These are phyloP conservation scores for Dicorynia guianensis DNA, from an alignment of 306 rosid genomes.

Conservation along the genomic window DNA sequence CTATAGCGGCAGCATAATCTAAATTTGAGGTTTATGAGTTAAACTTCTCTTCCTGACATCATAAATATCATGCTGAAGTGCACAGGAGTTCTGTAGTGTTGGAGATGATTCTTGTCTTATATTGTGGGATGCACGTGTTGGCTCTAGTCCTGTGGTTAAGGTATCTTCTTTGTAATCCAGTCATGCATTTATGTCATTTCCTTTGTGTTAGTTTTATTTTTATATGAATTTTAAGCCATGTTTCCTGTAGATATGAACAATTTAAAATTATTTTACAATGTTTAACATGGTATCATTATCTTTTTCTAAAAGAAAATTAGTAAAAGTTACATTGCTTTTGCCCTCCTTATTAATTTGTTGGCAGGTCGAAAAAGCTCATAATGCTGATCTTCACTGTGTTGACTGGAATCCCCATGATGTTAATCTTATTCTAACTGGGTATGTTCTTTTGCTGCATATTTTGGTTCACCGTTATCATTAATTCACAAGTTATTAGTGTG, in stretches of 20 bases:
- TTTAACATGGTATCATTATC: background rate
- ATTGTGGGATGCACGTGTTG: slow-evolving; percentile 97
- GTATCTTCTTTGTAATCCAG: slow-evolving; percentile 43
- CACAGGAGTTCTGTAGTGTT: slow-evolving; percentile 99
- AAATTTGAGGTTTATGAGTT: background rate
- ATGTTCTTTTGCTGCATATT: slow-evolving; percentile 38
- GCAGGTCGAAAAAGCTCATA: slow-evolving; percentile 95
- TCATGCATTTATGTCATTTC: slow-evolving; percentile 3
- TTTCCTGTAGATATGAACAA: background rate
- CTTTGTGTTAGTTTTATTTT: slow-evolving; percentile 7
- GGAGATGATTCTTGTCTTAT: slow-evolving; percentile 99
- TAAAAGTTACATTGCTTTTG: background rate
- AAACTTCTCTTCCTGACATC: slow-evolving; percentile 47
- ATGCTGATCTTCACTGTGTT: slow-evolving; percentile 99
- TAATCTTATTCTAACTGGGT: slow-evolving; percentile 93
- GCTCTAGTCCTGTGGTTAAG: slow-evolving; percentile 88
- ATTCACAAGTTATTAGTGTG: too few relatives aligned
- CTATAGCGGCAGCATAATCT: slow-evolving; percentile 8
- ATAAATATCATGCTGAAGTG: slow-evolving; percentile 60
- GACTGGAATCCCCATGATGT: slow-evolving; percentile 98
- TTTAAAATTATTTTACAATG: background rate
- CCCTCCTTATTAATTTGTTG: slow-evolving; percentile 25
- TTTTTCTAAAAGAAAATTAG: too few relatives aligned
- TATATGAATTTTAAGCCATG: background rate
- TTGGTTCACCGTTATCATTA: background rate